phyloP scores from a whole-genome alignment of 2,329 filamentous ascomycete genomes.

The Curvularia sp. region DNA sequence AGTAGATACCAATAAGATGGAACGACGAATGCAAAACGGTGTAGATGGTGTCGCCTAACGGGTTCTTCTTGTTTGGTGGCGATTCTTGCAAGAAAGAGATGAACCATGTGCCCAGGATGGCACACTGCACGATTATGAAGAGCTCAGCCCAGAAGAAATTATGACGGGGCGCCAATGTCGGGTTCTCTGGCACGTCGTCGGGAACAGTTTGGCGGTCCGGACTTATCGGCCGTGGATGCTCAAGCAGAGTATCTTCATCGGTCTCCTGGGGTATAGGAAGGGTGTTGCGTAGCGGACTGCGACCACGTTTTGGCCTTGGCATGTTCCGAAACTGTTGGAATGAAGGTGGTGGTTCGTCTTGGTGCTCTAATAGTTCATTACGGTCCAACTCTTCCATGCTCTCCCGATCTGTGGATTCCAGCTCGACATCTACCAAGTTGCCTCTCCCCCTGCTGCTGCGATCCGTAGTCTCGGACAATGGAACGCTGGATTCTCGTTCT shows the following conservation, averaged over 20 bases:
- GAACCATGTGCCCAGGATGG: conserved; percentile 85
- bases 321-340: conserved; percentile 64
- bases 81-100: conserved; percentile 90
- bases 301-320: conserved; percentile 48
- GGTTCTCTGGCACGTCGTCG: conserved; percentile 62
- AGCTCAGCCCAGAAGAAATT: conserved; percentile 92
- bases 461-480: conserved; percentile 52
- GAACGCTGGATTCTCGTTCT: conserved; percentile 52
- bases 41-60: conserved; percentile 93
- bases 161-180: conserved; percentile 61
- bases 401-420: conserved; percentile 69
- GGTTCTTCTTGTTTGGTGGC: conserved; percentile 69
- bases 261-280: conserved; percentile 59
- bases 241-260: conserved; percentile 58
- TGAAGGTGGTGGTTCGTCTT: conserved; percentile 62
- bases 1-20: conserved; percentile 88
- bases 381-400: conserved; percentile 53
- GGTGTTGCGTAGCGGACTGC: conserved; percentile 52
- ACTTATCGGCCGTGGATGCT: conserved; percentile 55
- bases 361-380: conserved; percentile 48
- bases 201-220: conserved; percentile 63
- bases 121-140: conserved; percentile 83
- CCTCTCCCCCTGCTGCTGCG: conserved; percentile 66
- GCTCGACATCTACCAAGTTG: conserved; percentile 82
- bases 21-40: conserved; percentile 86